Evolutionary conservation across 768 basidiomycete species (phyloP).

Genomic region (Calocybe gangraenosa): DNA sequence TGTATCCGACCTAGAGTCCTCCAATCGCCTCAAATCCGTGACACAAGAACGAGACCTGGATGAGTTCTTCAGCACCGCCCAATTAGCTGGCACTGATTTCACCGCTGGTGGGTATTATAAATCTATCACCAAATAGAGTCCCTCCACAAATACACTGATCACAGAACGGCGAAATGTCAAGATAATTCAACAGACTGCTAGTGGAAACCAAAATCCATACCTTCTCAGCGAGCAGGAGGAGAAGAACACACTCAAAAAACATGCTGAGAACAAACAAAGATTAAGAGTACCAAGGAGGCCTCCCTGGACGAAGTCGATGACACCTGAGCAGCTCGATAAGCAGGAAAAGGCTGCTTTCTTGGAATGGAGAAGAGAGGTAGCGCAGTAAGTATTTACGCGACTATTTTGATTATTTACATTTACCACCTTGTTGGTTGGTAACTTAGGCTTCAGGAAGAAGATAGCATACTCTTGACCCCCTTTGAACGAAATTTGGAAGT

Average conservation of each 20-base stretch:
- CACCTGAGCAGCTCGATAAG: slow-evolving; percentile 72
- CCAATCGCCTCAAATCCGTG: slow-evolving; percentile 77
- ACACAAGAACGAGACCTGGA: slow-evolving; percentile 96
- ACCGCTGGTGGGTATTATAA: slow-evolving; percentile 68
- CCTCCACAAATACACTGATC: slow-evolving; percentile 5
- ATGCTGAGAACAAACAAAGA: slow-evolving; percentile 65
- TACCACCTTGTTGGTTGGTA: slow-evolving; percentile 3
- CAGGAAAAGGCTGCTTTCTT: slow-evolving; percentile 90
- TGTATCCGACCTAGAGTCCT: slow-evolving; percentile 66
- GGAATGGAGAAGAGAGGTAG: slow-evolving; percentile 89
- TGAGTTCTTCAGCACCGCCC: slow-evolving; percentile 93
- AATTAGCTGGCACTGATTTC: slow-evolving; percentile 93
- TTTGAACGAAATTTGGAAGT: slow-evolving; percentile 98
- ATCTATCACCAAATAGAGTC: neutral
- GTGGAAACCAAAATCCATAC: slow-evolving; percentile 72
- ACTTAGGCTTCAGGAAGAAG: slow-evolving; percentile 77
- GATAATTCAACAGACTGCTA: slow-evolving; percentile 59
- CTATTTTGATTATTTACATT: neutral
- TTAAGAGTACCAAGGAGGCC: slow-evolving; percentile 89
- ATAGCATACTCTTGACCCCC: slow-evolving; percentile 87
- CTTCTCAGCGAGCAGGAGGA: slow-evolving; percentile 84
- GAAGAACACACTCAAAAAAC: slow-evolving; percentile 64
- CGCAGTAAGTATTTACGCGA: slow-evolving; percentile 60
- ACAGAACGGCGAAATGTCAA: slow-evolving; percentile 78
- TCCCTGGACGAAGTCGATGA: slow-evolving; percentile 82